Evolutionary conservation across 2,329 filamentous ascomycete species (phyloP).

Genomic region (Pseudogymnoascus sp.): DNA sequence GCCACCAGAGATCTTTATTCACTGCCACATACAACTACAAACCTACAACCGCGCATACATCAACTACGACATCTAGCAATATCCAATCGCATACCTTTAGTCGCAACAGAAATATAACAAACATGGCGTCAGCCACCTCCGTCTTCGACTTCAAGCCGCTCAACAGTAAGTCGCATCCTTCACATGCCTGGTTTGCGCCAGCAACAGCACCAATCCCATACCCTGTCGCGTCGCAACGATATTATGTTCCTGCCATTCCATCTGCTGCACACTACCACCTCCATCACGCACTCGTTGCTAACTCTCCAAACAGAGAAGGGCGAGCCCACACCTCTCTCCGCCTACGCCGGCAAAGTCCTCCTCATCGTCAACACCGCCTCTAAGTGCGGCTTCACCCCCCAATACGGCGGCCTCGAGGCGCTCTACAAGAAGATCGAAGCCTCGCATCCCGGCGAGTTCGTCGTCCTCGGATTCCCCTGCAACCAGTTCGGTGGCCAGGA

Average conservation of each 20-base stretch:
- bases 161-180: slow-evolving; percentile 54
- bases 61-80: not conserved
- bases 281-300: slow-evolving; percentile 14
- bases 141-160: slow-evolving; percentile 83
- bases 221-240: not conserved
- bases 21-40: not conserved
- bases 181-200: not conserved
- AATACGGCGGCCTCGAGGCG: slow-evolving; percentile 84
- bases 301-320: slow-evolving; percentile 57
- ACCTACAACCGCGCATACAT: not conserved
- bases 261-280: not conserved
- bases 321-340: slow-evolving; percentile 58
- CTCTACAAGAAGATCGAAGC: slow-evolving; percentile 73
- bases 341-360: slow-evolving; percentile 85
- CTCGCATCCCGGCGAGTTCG: slow-evolving; percentile 67
- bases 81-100: not conserved
- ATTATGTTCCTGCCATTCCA: not conserved
- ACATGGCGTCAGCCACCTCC: slow-evolving; percentile 60
- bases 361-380: slow-evolving; percentile 96
- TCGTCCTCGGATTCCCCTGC: slow-evolving; percentile 92
- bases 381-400: slow-evolving; percentile 97
- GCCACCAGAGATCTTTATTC: slow-evolving; percentile 6
- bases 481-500: slow-evolving; percentile 95
- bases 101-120: slow-evolving; percentile 14
- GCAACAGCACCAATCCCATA: not conserved